phyloP scores from a whole-genome alignment of 495 filamentous ascomycete genomes.

The Talaromyces nanjingensis region DNA sequence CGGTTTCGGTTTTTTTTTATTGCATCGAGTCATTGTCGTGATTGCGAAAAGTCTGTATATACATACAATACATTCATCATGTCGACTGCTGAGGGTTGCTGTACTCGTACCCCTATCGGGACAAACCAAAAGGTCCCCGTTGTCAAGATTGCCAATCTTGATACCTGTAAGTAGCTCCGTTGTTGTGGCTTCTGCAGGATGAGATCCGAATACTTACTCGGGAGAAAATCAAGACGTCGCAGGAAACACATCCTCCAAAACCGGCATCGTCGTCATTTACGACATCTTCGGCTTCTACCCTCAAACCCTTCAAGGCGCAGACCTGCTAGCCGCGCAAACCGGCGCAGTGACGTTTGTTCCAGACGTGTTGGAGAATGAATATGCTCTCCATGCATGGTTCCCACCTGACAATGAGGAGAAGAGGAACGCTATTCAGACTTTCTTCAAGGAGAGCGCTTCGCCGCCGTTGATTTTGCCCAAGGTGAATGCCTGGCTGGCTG shows the following conservation, averaged over 20 bases:
- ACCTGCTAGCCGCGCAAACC: slow-evolving; percentile 34
- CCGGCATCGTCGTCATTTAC: slow-evolving; percentile 43
- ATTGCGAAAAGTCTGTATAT: not conserved
- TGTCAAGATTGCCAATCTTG: slow-evolving; percentile 54
- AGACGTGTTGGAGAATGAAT: slow-evolving; percentile 39
- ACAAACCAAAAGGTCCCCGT: slow-evolving; percentile 1
- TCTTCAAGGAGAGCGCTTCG: slow-evolving; percentile 20
- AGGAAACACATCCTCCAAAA: slow-evolving; percentile 25
- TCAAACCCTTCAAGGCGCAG: slow-evolving; percentile 51
- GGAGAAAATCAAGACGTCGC: slow-evolving; percentile 33
- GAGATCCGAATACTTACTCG: not conserved
- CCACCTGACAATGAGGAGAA: slow-evolving; percentile 42
- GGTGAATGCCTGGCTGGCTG: slow-evolving; percentile 17
- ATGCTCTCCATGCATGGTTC: slow-evolving; percentile 21
- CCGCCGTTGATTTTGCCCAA: slow-evolving; percentile 12
- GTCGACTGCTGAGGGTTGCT: slow-evolving; percentile 6
- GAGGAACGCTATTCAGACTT: slow-evolving; percentile 20
- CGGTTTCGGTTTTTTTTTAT: not conserved
- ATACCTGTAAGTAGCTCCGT: slow-evolving; percentile 50
- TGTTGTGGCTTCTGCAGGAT: not conserved
- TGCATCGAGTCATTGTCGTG: not conserved
- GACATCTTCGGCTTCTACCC: slow-evolving; percentile 47
- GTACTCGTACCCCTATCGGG: slow-evolving; percentile 11
- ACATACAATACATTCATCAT: not conserved
- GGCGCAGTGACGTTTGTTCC: slow-evolving; percentile 36